Evolutionary conservation across 768 basidiomycete genomes (phyloP).

Genomic region (Suillus bovinus): DNA sequence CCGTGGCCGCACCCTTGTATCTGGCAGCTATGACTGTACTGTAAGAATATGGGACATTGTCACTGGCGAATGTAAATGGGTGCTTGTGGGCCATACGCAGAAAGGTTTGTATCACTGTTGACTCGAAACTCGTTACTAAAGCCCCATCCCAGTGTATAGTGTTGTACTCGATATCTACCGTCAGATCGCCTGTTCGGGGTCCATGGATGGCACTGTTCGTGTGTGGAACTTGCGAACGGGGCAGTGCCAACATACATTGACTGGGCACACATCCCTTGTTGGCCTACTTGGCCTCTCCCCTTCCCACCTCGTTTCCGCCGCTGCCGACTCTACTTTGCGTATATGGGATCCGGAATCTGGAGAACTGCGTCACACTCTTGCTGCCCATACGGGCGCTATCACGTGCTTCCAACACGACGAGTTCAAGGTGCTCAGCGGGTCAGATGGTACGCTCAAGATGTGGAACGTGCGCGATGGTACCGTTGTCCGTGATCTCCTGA

Average conservation of each 20-base stretch:
- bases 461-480: conserved; percentile 92
- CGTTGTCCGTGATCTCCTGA: conserved; percentile 84
- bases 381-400: conserved; percentile 95
- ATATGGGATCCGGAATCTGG: conserved; percentile 93
- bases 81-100: conserved; percentile 85
- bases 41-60: conserved; percentile 96
- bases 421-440: conserved; percentile 93
- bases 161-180: conserved; percentile 87
- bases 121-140: conserved; percentile 9
- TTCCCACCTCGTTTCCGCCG: conserved; percentile 90
- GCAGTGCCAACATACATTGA: conserved; percentile 74
- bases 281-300: conserved; percentile 90
- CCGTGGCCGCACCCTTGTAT: conserved; percentile 85
- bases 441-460: conserved; percentile 96
- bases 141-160: conserved; percentile 71
- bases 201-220: conserved; percentile 97
- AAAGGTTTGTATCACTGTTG: conserved; percentile 60
- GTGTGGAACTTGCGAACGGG: conserved; percentile 91
- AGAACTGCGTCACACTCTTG: conserved; percentile 76
- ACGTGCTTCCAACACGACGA: conserved; percentile 99
- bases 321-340: conserved; percentile 92
- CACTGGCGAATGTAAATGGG: conserved; percentile 77
- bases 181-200: conserved; percentile 92
- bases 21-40: conserved; percentile 94
- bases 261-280: conserved; percentile 93